Base-by-base conservation (phyloP, 1,284 basidiomycete species). In the Moesziomyces globuligerus region DNA sequence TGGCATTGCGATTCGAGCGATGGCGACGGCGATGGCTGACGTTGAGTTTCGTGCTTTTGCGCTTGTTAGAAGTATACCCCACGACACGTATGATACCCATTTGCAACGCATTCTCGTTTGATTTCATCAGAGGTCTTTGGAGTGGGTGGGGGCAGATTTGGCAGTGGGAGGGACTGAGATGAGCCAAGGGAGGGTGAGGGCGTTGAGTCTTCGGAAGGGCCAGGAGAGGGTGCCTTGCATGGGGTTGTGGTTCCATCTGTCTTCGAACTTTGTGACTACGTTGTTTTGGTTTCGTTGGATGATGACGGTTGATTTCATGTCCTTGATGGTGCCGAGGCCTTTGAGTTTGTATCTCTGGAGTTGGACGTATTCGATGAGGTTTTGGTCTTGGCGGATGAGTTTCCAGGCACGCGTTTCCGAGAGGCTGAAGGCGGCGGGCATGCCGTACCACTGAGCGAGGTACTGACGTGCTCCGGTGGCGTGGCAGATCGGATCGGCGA, bases 251-350 rank as follows among this genome's bases (percentile, higher is more conserved):
- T 86, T 83, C 87, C 89, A 88, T 66, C 88, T 85, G 66, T 90
- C 89, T 41, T 87, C 84, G 52, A 90, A 82, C 26, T 85, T 84
- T 1, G 85, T 83, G 48, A 90, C 88, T 81, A 86, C 88, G 53
- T 88, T 86, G 21, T 88, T 81, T 1, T 87, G 87, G 75, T 90
- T 88, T 34, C 90, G 80, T 50, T 90, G 87, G 24, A 90, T 86
- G 7, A 86, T 80, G 24, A 90, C 84, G 28, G 90, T 86, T 0
- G 89, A 90, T 17, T 83, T 71, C 84, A 87, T 88, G 74, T 87
- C 88, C 47, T 82, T 83, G 4, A 86, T 85, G 15, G 88, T 75
- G 8, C 87, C 81, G 21, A 86, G 85, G 15, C 56, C 58, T 36
- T 77, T 71, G 29, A 86, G 70, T 6, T 87, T 88, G 78, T 90